Evolutionary conservation across 2,329 filamentous ascomycete species (phyloP).

Genomic region (Drechslerella stenobrocha): DNA sequence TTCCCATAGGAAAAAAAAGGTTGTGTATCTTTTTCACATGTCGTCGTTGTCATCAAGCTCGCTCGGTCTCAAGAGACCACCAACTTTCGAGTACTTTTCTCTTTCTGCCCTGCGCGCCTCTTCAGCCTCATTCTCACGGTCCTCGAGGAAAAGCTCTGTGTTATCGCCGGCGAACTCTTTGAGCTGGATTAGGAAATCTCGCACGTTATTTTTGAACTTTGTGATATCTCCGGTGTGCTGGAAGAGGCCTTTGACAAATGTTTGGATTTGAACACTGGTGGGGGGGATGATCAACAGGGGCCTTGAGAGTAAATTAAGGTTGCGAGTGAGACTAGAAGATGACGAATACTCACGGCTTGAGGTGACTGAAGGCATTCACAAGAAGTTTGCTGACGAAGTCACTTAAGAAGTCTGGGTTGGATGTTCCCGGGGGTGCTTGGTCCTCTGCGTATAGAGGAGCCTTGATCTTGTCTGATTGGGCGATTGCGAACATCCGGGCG

Average conservation of each 20-base stretch:
- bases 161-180: constrained; percentile 98
- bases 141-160: constrained; percentile 86
- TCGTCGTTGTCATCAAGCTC: constrained; percentile 87
- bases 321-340: constrained; percentile 3
- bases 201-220: constrained; percentile 92
- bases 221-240: constrained; percentile 83
- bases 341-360: constrained; percentile 77
- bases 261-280: constrained; percentile 76
- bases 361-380: constrained; percentile 87
- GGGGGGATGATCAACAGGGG: constrained; percentile 3
- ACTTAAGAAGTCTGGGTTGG: constrained; percentile 86
- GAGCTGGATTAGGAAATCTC: constrained; percentile 94
- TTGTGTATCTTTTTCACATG: no score
- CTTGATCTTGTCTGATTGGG: constrained; percentile 86
- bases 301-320: background rate
- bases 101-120: constrained; percentile 86
- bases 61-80: constrained; percentile 93
- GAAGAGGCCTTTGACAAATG: constrained; percentile 89
- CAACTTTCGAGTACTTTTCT: constrained; percentile 90
- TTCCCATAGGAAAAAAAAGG: no score
- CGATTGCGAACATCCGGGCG: constrained; percentile 93
- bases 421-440: constrained; percentile 78
- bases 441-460: constrained; percentile 86
- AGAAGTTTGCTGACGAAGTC: constrained; percentile 84
- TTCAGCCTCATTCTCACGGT: constrained; percentile 87